A percentile compares a stretch with the other conserved stretches of the same genome.
phyloP scores from a whole-genome alignment of 805 yeast species.

The Kluyveromyces aestuarii region DNA sequence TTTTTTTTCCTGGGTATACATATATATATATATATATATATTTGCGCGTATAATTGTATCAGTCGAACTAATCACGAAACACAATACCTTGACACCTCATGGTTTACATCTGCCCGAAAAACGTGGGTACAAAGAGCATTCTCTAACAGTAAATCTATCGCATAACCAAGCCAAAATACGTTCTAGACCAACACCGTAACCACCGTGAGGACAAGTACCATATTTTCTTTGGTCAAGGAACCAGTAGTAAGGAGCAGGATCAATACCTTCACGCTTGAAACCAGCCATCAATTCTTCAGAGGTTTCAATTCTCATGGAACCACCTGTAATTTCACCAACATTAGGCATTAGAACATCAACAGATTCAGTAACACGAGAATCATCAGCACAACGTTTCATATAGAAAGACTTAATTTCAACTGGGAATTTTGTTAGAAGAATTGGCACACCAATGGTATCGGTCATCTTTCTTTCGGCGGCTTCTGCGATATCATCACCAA shows the following conservation, averaged over 20 bases:
- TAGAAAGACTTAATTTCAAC: slow-evolving; percentile 95
- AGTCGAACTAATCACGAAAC: neutral
- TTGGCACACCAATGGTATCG: slow-evolving; percentile 87
- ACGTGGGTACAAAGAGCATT: slow-evolving; percentile 95
- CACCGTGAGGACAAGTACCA: slow-evolving; percentile 98
- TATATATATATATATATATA: too few species aligned
- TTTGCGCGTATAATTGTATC: neutral
- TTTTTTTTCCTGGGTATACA: too few species aligned
- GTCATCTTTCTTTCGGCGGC: slow-evolving; percentile 99
- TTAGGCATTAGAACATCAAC: slow-evolving; percentile 98
- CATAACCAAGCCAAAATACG: slow-evolving; percentile 98
- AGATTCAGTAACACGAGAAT: slow-evolving; percentile 91
- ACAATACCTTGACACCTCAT: slow-evolving; percentile 24
- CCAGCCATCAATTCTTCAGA: slow-evolving; percentile 80
- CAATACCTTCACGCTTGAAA: slow-evolving; percentile 86
- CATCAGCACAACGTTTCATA: slow-evolving; percentile 89
- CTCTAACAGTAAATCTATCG: slow-evolving; percentile 96
- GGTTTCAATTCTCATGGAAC: slow-evolving; percentile 92
- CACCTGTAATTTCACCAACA: slow-evolving; percentile 98
- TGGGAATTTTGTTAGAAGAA: slow-evolving; percentile 89
- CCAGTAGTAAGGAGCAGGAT: slow-evolving; percentile 85
- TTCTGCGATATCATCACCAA: slow-evolving; percentile 98
- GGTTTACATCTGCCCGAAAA: slow-evolving; percentile 98
- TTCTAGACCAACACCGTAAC: slow-evolving; percentile 97
- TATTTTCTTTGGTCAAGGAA: slow-evolving; percentile 90